Evolutionary conservation across 2,329 filamentous ascomycete genomes (phyloP).

Genomic region (Fusarium sp.): DNA sequence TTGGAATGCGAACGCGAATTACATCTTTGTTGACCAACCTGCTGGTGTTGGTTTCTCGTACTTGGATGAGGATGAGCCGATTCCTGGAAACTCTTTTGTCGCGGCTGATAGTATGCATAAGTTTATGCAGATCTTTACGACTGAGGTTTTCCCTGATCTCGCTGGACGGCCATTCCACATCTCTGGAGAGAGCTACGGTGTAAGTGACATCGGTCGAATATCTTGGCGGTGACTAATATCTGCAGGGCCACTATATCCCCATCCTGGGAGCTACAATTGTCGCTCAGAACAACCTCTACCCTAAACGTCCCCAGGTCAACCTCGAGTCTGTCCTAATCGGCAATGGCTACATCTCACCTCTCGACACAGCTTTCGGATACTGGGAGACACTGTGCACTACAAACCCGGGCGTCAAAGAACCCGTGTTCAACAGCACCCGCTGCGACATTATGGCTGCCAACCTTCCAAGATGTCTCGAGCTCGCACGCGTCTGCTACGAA

Average conservation of each 20-base stretch:
- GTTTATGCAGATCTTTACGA: constrained; percentile 36
- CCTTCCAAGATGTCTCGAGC: constrained; percentile 34
- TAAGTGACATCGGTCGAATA: neutral
- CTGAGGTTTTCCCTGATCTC: constrained; percentile 24
- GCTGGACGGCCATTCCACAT: constrained; percentile 29
- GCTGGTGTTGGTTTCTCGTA: constrained; percentile 40
- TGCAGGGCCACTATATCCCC: constrained; percentile 34
- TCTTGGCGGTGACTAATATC: neutral
- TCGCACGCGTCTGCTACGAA: constrained; percentile 31
- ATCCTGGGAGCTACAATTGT: constrained; percentile 40
- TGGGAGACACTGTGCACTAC: constrained; percentile 41
- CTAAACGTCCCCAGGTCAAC: constrained; percentile 21
- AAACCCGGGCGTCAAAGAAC: constrained; percentile 24
- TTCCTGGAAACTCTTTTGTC: constrained; percentile 32
- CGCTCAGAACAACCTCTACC: constrained; percentile 32
- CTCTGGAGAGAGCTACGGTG: constrained; percentile 38
- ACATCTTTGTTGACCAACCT: constrained; percentile 42
- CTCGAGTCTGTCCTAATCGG: constrained; percentile 33
- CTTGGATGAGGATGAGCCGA: constrained; percentile 26
- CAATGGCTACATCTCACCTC: constrained; percentile 35
- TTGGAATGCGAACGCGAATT: constrained; percentile 39
- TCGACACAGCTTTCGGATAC: constrained; percentile 37
- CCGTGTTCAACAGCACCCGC: constrained; percentile 33
- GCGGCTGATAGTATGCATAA: constrained; percentile 34
- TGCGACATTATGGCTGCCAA: constrained; percentile 32